Percentiles rank a stretch among this genome's conserved stretches.
phyloP scores from a whole-genome alignment of 1,284 basidiomycete genomes.

The Ceratobasidium sp. region DNA sequence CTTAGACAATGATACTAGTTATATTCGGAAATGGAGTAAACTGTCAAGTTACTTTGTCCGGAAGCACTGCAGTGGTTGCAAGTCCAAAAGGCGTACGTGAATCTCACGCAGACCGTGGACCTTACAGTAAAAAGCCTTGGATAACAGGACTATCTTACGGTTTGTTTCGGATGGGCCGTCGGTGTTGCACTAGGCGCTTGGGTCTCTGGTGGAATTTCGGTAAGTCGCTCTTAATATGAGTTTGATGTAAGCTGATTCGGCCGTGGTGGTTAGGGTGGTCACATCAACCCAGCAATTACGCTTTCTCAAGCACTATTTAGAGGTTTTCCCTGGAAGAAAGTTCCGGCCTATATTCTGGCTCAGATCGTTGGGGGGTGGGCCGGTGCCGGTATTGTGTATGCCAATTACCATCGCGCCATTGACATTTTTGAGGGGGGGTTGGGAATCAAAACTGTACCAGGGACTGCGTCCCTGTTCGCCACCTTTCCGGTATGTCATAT shows the following conservation, averaged over 20 bases:
- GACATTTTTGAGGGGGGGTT: conserved; percentile 74
- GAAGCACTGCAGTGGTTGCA: conserved; percentile 66
- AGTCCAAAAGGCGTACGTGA: conserved; percentile 72
- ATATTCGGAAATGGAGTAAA: conserved; percentile 75
- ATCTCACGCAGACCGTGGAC: conserved; percentile 53
- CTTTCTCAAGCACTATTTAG: conserved; percentile 76
- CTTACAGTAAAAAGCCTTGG: neutral
- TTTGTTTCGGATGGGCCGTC: conserved; percentile 76
- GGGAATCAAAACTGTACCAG: conserved; percentile 68
- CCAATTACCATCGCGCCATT: conserved; percentile 79
- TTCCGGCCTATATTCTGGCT: conserved; percentile 72
- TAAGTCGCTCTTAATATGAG: neutral
- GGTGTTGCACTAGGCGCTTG: conserved; percentile 77
- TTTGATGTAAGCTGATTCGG: neutral
- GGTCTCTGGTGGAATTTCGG: conserved; percentile 73
- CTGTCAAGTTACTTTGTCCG: conserved; percentile 74
- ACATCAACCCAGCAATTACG: conserved; percentile 84
- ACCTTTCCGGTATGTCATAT: conserved; percentile 72
- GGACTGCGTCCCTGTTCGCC: conserved; percentile 72
- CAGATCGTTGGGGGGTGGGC: conserved; percentile 79
- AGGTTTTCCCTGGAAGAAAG: conserved; percentile 82
- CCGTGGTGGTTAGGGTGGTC: conserved; percentile 67
- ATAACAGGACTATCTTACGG: conserved; percentile 69
- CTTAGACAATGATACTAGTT: conserved; percentile 70
- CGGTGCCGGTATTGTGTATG: conserved; percentile 78